Percentiles rank a stretch among this genome's conserved stretches.
phyloP scores from a whole-genome alignment of 192 early-diverging fungal species.

The Umbelopsis isabellina region DNA sequence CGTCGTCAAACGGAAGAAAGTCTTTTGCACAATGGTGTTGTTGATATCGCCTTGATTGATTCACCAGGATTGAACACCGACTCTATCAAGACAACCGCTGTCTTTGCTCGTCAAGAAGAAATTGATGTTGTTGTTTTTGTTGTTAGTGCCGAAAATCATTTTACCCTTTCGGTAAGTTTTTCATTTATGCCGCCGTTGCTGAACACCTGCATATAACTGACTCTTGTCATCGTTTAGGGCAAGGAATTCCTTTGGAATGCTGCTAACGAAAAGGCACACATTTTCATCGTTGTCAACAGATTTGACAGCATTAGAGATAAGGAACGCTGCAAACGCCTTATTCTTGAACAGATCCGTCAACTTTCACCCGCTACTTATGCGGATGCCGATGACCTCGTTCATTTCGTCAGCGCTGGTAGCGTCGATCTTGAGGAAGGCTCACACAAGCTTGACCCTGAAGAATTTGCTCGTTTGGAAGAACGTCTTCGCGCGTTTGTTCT shows the following conservation, averaged over 20 bases:
- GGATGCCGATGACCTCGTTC: slow-evolving; percentile 89
- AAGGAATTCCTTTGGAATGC: slow-evolving; percentile 96
- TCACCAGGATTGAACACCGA: slow-evolving; percentile 99
- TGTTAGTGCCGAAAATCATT: slow-evolving; percentile 99
- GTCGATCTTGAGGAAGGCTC: slow-evolving; percentile 39
- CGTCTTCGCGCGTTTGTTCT: slow-evolving; percentile 89
- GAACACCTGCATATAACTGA: slow-evolving; percentile 14
- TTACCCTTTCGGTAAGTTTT: slow-evolving; percentile 87
- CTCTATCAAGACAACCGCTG: slow-evolving; percentile 94
- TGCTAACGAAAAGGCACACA: slow-evolving; percentile 97
- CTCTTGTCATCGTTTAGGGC: slow-evolving; percentile 58
- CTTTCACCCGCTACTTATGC: slow-evolving; percentile 93
- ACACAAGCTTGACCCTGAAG: slow-evolving; percentile 45
- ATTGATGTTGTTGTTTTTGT: slow-evolving; percentile 99
- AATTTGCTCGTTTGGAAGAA: slow-evolving; percentile 85
- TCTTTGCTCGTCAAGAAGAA: slow-evolving; percentile 97
- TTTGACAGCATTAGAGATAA: slow-evolving; percentile 95
- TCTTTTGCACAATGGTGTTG: slow-evolving; percentile 93
- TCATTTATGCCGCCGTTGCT: not conserved
- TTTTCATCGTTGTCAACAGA: slow-evolving; percentile 98
- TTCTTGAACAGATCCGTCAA: slow-evolving; percentile 95
- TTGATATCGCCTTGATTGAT: slow-evolving; percentile 96
- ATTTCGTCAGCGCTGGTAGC: slow-evolving; percentile 87
- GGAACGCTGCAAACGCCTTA: slow-evolving; percentile 91
- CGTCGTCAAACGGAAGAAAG: slow-evolving; percentile 61